phyloP scores from a whole-genome alignment of 2,329 filamentous ascomycete genomes.

The Leptographium flavum region DNA sequence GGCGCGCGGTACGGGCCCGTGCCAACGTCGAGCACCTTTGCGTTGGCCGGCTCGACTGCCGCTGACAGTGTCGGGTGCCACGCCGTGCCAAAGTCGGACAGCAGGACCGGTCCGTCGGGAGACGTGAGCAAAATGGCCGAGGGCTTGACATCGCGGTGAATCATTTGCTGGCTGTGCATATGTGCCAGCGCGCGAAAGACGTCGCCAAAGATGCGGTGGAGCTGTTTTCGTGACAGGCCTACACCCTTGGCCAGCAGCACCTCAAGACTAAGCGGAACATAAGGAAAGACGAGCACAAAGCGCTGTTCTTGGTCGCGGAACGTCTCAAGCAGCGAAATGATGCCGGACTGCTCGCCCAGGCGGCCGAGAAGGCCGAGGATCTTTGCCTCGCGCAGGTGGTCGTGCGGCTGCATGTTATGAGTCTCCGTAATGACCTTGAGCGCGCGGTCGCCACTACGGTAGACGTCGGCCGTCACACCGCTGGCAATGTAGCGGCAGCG shows the following conservation, averaged over 20 bases:
- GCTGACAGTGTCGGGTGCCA: slow-evolving; percentile 54
- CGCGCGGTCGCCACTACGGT: slow-evolving; percentile 50
- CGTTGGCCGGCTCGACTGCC: slow-evolving; percentile 44
- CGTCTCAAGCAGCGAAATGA: slow-evolving; percentile 56
- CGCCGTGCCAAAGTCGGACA: slow-evolving; percentile 86
- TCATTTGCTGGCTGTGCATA: slow-evolving; percentile 61
- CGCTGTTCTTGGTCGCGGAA: slow-evolving; percentile 58
- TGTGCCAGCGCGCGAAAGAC: slow-evolving; percentile 56
- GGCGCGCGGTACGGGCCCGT: slow-evolving; percentile 83
- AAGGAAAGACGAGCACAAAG: slow-evolving; percentile 75
- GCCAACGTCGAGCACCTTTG: slow-evolving; percentile 84
- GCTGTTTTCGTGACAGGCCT: slow-evolving; percentile 16
- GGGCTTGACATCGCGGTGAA: slow-evolving; percentile 91
- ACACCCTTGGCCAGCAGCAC: slow-evolving; percentile 38
- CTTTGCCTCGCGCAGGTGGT: slow-evolving; percentile 64
- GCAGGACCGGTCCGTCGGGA: slow-evolving; percentile 53
- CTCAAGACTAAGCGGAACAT: slow-evolving; percentile 59
- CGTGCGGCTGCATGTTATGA: slow-evolving; percentile 63
- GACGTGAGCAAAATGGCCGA: slow-evolving; percentile 68
- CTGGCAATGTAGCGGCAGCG: slow-evolving; percentile 40
- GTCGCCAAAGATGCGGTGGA: slow-evolving; percentile 41
- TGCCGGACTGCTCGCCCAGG: too few species aligned
- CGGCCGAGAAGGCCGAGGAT: slow-evolving; percentile 49
- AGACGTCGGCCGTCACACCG: slow-evolving; percentile 75
- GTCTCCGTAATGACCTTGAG: slow-evolving; percentile 77